Base-by-base conservation (phyloP, 1,139 yeast genomes). In the Arxiozyma heterogenica region DNA sequence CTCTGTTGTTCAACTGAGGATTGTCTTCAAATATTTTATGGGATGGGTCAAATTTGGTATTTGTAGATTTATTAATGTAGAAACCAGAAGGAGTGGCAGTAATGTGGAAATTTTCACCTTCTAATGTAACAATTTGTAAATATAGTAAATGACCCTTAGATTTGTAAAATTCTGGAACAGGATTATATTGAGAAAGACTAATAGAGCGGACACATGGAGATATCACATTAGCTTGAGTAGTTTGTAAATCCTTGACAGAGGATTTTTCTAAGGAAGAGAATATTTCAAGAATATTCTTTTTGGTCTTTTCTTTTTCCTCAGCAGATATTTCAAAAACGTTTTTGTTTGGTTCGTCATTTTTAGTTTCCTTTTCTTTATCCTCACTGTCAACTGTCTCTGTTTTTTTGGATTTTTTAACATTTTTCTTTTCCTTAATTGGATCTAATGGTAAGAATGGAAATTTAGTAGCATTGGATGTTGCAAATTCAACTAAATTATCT, bases 31-130 rank as follows among this genome's bases (percentile, higher is more conserved):
- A 47, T 2, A 64, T 69, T 61, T 77, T 81, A 53, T 76, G 67
- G 12, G 75, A 68, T 21, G 95, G 88, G 63, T 88, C 91, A 71
- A 90, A 90, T 64, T 75, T 80, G 47, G 79, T 76, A 41, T 79
- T 75, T 6, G 95, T 78, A 25, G 84, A 83, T 61, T 76, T 82
- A 73, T 84, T 86, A 49, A 89, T 82, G 64, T 73, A 87, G 69
- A 88, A 93, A 0, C 98, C 98, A 39, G 84, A 71, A 51, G 81
- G 76, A 57, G 84, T 82, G 59, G 91, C 83, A 20, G 97, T 89
- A 62, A 93, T 80, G 64, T 87, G 86, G 69, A 77, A 79, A 23
- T 80, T 78, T 65, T 88, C 95, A 61, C 86, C 86, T 70, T 93
- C 98, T 60, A 86, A 75, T 44, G 97, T 87, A 64, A 81, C 84